Conservation (phyloP, 345 rosid species). For the Salix brachista region DNA sequence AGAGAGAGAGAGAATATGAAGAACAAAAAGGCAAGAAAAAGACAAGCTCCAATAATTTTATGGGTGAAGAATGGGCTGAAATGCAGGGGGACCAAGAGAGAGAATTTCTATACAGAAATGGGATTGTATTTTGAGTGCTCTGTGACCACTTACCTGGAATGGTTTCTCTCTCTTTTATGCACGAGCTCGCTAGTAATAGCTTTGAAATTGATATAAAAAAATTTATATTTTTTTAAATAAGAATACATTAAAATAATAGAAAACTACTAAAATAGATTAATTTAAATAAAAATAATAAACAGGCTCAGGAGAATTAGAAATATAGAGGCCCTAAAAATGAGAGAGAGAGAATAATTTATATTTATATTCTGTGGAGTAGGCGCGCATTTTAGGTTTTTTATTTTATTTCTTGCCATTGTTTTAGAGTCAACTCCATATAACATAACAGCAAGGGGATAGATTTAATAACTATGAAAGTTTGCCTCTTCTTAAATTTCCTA, state of each 20-base stretch:
- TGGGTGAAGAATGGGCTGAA: not conserved
- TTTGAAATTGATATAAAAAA: not conserved
- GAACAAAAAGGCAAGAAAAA: constrained; percentile 5
- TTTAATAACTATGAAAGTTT: too few species aligned
- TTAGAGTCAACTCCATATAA: not conserved
- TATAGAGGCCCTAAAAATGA: too few species aligned
- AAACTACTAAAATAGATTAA: too few species aligned
- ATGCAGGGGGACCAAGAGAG: not conserved
- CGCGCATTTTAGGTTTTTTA: too few species aligned
- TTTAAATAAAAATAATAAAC: too few species aligned
- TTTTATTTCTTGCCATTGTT: not conserved
- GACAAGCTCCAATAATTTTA: not conserved
- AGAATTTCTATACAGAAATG: not conserved
- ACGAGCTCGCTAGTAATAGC: not conserved
- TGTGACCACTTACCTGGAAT: constrained; percentile 8
- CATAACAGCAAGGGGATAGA: too few species aligned
- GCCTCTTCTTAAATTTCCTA: too few species aligned
- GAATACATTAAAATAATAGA: too few species aligned
- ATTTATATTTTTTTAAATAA: too few species aligned
- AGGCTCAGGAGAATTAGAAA: too few species aligned
- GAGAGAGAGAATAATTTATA: too few species aligned
- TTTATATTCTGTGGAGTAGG: too few species aligned
- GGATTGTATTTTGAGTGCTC: not conserved
- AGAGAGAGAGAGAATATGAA: not conserved
- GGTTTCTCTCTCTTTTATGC: not conserved